phyloP scores from a whole-genome alignment of 2,329 filamentous ascomycete genomes.

The Fusarium pseudoanthophilum region DNA sequence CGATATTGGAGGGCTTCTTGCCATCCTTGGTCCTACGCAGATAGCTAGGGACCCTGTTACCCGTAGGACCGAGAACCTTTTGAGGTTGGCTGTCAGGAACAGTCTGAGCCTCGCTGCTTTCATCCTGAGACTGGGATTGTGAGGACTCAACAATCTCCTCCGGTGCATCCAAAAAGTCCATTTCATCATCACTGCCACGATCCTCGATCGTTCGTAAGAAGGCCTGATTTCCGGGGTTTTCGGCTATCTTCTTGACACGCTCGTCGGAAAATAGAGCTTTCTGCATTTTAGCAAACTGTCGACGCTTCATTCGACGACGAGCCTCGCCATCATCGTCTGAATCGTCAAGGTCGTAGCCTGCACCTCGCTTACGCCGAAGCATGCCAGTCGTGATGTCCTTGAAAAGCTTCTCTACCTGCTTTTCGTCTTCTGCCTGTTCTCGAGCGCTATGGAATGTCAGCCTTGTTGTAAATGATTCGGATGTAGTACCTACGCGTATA shows the following conservation, averaged over 20 bases:
- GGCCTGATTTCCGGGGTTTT: conserved; percentile 87
- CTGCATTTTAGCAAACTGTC: conserved; percentile 91
- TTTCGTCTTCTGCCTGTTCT: conserved; percentile 83
- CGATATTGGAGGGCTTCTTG: conserved; percentile 77
- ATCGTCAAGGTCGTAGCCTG: conserved; percentile 87
- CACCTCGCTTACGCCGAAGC: conserved; percentile 83
- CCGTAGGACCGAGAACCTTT: conserved; percentile 52
- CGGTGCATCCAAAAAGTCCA: conserved; percentile 74
- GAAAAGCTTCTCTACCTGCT: conserved; percentile 89
- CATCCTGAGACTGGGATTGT: conserved; percentile 50
- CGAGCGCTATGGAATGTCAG: conserved; percentile 69
- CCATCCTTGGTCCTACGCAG: conserved; percentile 69
- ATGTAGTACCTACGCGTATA: conserved; percentile 80
- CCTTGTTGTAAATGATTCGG: not conserved
- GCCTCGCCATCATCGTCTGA: conserved; percentile 88
- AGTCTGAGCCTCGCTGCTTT: conserved; percentile 47
- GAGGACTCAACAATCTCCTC: conserved; percentile 46
- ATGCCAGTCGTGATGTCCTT: conserved; percentile 91
- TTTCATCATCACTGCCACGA: conserved; percentile 77
- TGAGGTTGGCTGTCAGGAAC: conserved; percentile 65
- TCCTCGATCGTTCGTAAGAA: conserved; percentile 94
- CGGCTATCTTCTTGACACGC: conserved; percentile 88
- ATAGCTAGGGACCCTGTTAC: conserved; percentile 67
- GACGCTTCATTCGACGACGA: conserved; percentile 81
- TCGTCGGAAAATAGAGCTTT: conserved; percentile 89